These are phyloP conservation scores for Fusarium pseudograminearum DNA, from an alignment of 2,329 filamentous ascomycete genomes.

Conservation along the genomic window DNA sequence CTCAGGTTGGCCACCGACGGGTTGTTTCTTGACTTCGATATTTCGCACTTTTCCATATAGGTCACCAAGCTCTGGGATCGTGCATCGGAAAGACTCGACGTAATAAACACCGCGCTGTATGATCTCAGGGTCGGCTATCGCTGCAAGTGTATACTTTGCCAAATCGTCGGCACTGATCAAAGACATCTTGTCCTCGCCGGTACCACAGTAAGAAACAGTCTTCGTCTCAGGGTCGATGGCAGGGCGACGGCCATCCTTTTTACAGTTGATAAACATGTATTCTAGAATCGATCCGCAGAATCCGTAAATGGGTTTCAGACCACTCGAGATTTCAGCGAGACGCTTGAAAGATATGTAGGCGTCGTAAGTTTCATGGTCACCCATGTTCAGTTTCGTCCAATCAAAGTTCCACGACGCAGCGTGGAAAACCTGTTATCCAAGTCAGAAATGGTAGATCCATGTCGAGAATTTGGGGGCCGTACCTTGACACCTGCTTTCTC, in stretches of 20 bases:
- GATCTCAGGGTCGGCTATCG: neutral
- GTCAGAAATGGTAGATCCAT: neutral
- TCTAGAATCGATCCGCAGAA: constrained; percentile 6
- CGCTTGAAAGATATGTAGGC: constrained; percentile 19
- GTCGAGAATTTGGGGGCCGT: fast-evolving
- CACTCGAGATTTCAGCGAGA: constrained; percentile 8
- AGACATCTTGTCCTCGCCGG: neutral
- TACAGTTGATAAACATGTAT: constrained; percentile 12
- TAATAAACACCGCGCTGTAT: neutral
- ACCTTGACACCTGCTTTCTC: constrained; percentile 21
- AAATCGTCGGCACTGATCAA: constrained; percentile 11
- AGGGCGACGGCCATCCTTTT: neutral
- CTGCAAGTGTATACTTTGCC: constrained; percentile 1
- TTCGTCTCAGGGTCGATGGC: neutral
- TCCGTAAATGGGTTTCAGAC: neutral
- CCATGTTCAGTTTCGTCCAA: constrained; percentile 10
- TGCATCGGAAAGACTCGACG: neutral
- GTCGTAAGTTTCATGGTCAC: constrained; percentile 17
- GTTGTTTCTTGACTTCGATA: constrained; percentile 1
- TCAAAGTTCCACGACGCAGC: constrained; percentile 16
- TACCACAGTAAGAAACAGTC: neutral
- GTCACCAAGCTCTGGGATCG: neutral
- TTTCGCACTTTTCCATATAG: neutral
- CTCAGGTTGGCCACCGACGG: neutral
- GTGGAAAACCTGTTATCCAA: neutral